phyloP scores from a whole-genome alignment of 257 asterid species.

The Verbena officinalis region DNA sequence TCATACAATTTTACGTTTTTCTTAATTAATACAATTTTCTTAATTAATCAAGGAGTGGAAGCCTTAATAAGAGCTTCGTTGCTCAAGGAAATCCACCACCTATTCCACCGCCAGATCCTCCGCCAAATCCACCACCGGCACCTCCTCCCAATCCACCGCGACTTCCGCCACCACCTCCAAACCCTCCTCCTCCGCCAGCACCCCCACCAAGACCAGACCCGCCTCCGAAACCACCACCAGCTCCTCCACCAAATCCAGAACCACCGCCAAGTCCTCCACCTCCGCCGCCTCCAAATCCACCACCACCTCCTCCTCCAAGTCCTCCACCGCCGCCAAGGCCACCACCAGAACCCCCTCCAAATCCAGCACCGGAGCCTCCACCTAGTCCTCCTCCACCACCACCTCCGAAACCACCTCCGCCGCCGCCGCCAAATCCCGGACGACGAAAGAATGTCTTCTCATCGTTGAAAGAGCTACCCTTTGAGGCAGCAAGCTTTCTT shows the following conservation, averaged over 20 bases:
- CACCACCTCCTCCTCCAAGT: conserved; percentile 12
- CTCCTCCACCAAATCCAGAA: conserved; percentile 22
- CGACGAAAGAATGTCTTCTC: conserved; percentile 4
- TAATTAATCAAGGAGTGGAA: too few species aligned
- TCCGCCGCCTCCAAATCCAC: neutral
- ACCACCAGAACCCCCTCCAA: conserved; percentile 2
- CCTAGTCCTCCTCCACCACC: neutral
- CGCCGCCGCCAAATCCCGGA: conserved; percentile 2
- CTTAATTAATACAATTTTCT: too few species aligned
- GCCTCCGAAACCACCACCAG: conserved; percentile 23
- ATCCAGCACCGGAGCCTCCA: conserved; percentile 7
- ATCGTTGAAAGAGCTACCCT: conserved; percentile 2
- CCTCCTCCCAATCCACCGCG: conserved; percentile 26
- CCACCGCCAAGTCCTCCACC: conserved; percentile 26
- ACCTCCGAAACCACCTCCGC: neutral
- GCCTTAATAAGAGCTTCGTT: neutral
- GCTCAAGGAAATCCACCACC: conserved; percentile 20
- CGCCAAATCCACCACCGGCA: too few species aligned
- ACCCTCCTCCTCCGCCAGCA: conserved; percentile 14
- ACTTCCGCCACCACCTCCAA: conserved; percentile 13
- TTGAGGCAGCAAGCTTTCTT: conserved; percentile 21
- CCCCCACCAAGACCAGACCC: neutral
- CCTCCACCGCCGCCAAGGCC: conserved; percentile 22
- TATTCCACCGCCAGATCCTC: too few species aligned
- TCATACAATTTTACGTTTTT: too few species aligned